A percentile compares a stretch with the other conserved stretches of the same genome.
Evolutionary conservation across 306 rosid genomes (phyloP).

Genomic region (Spatholobus suberectus): DNA sequence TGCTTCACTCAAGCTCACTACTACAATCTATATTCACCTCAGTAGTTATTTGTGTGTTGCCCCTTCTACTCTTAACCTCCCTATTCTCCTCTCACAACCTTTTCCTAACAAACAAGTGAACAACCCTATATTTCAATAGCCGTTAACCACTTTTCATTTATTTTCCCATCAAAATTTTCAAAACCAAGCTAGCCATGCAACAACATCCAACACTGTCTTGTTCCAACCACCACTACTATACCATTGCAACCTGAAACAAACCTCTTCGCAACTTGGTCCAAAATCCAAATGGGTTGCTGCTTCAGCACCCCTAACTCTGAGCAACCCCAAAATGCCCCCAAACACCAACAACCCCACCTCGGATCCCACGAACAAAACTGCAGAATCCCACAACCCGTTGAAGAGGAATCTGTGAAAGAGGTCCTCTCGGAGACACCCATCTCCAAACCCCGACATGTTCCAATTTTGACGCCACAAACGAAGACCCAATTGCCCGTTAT

Average conservation of each 20-base stretch:
- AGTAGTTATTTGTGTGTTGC: background rate
- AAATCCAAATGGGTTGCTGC: slow-evolving; percentile 84
- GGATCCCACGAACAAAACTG: slow-evolving; percentile 40
- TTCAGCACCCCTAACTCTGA: slow-evolving; percentile 45
- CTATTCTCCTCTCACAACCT: background rate
- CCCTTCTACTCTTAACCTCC: background rate
- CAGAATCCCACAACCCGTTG: slow-evolving; percentile 45
- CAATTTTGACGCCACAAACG: slow-evolving; percentile 18
- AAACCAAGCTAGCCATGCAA: slow-evolving; percentile 38
- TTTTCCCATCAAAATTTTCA: slow-evolving; percentile 27
- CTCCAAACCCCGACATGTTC: slow-evolving; percentile 49
- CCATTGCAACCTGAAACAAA: slow-evolving; percentile 12
- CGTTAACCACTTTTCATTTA: slow-evolving; percentile 38
- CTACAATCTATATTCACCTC: background rate
- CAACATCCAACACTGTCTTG: slow-evolving; percentile 15
- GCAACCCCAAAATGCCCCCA: slow-evolving; percentile 32
- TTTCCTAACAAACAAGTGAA: background rate
- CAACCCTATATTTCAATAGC: slow-evolving; percentile 30
- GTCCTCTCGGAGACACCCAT: slow-evolving; percentile 87
- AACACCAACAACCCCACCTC: slow-evolving; percentile 31
- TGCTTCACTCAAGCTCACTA: slow-evolving; percentile 19
- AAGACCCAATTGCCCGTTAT: slow-evolving; percentile 44
- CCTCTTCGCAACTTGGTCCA: slow-evolving; percentile 9
- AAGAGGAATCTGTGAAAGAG: slow-evolving; percentile 88
- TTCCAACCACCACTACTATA: slow-evolving; percentile 19